phyloP scores from a whole-genome alignment of 1,284 basidiomycete genomes.

The Boletus semigastroideus region DNA sequence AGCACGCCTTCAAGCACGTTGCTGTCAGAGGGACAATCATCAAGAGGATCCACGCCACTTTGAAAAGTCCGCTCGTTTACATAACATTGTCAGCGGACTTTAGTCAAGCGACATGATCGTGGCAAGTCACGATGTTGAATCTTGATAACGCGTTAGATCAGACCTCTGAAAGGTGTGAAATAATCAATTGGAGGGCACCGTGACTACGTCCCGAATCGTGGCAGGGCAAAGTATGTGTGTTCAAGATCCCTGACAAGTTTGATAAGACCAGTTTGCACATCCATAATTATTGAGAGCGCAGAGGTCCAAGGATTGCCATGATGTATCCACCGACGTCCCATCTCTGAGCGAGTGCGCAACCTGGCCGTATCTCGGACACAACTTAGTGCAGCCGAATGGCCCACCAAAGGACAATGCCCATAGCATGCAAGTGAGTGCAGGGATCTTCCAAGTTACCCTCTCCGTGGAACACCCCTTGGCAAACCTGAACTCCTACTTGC shows the following conservation, averaged over 20 bases:
- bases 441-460: constrained; percentile 13
- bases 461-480: constrained; percentile 26
- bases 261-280: background rate
- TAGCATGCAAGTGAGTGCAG: background rate
- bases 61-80: too few species aligned
- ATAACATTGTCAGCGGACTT: too few species aligned
- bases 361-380: background rate
- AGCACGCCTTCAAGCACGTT: background rate
- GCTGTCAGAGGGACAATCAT: background rate
- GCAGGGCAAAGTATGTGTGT: too few species aligned
- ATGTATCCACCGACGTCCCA: background rate
- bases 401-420: background rate
- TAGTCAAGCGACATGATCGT: too few species aligned
- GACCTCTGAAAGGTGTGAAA: too few species aligned
- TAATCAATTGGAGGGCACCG: too few species aligned
- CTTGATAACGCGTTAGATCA: too few species aligned
- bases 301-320: background rate
- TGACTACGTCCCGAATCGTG: too few species aligned
- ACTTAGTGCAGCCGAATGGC: background rate
- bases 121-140: too few species aligned
- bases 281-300: constrained; percentile 1
- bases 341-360: background rate
- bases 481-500: constrained; percentile 28
- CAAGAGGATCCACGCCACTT: background rate
- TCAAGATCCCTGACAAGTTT: background rate